Base-by-base conservation (phyloP, 2,329 filamentous ascomycete species). In the Claviceps spartinae region DNA sequence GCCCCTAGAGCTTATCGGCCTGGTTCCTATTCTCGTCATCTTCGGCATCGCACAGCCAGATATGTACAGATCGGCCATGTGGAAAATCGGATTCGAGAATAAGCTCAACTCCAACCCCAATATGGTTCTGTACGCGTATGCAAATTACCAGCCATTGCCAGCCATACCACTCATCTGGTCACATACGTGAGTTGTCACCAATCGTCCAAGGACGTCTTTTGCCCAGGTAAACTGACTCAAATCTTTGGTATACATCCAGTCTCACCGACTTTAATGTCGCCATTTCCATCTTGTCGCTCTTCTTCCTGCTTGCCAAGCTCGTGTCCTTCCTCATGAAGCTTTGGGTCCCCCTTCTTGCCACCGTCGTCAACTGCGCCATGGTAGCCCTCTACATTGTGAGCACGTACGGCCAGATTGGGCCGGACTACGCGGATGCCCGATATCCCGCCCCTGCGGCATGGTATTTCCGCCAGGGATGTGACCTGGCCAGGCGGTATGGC, bases 241-340 rank as follows among this genome's bases (percentile, higher is more conserved):
- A 43, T 47, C 54, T 44, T 48, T 20, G 34, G 30, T 26, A 22
- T 22, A 4, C 3, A 20, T 18, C 9, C 47, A 90, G 86, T 52
- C 72, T 88, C 56, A 88, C 86, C 47, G 74, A 83, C 59, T 88
- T 79, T 69, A 88, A 90, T 62, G 79, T 89, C 58, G 83, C 83
- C 62, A 83, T 89, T 58, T 84, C 85, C 40, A 77, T 91, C 57
- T 72, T 88, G 51, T 82, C 81, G 53, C 83, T 86, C 65, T 91
- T 91, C 71, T 74, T 88, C 63, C 76, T 88, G 55, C 75, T 90
- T 45, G 72, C 76, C 65, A 89, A 88, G 71, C 73, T 78, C 56
- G 78, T 85, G 55, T 74, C 78, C 61, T 82, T 78, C 68, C 79
- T 87, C 61, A 80, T 89, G 75, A 80, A 83, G 63, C 69, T 83